Base-by-base conservation (phyloP, 768 basidiomycete genomes). In the Auricularia sp. region DNA sequence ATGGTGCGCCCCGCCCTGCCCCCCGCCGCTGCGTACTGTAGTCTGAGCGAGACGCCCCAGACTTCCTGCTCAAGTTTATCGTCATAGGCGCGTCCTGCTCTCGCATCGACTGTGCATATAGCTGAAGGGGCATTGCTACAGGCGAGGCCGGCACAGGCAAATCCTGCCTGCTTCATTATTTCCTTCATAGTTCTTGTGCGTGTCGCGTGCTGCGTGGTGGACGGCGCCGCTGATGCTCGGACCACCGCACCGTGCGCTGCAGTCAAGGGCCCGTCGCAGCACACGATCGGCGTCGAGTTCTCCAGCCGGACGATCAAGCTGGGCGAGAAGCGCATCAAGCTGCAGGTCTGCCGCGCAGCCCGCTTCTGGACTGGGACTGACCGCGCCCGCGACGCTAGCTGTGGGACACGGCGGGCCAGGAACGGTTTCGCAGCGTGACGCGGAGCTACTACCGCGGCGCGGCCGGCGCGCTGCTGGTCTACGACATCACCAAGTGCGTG, bases 61-160 rank as follows among this genome's bases (percentile, higher is more conserved):
- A 99, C 78, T 98, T 97, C 76, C 84, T 99, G 69, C 93, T 98
- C 87, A 99, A 99, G 79, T 94, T 94, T 77, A 97, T 98, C 73
- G 85, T 98, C 69, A 93, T 98, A 71, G 96, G 96, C 92, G 69
- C 66, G 80, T 67, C 62, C 61, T 58, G 58, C n/a, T n/a, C n/a
- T n/a, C n/a, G n/a, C n/a, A n/a, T n/a, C n/a, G n/a, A n/a, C n/a
- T n/a, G n/a, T n/a, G n/a, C n/a, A n/a, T n/a, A n/a, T 64, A 13
- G 39, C 44, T 35, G 62, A 63, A 64, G 65, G 37, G 42, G 62
- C 29, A 16, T 39, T 21, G 39, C 7, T 68, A 33, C 67, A 98
- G 95, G 95, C 68, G 95, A 98, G 79, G 91, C 96, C 24, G 96
- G 94, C 67, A 91, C 94, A 3, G 97, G 97, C 45, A 99, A 99